A percentile compares a stretch with the other conserved stretches of the same genome.
Conservation (phyloP, 2,329 filamentous ascomycete species). For the Periglandula ipomoeae region DNA sequence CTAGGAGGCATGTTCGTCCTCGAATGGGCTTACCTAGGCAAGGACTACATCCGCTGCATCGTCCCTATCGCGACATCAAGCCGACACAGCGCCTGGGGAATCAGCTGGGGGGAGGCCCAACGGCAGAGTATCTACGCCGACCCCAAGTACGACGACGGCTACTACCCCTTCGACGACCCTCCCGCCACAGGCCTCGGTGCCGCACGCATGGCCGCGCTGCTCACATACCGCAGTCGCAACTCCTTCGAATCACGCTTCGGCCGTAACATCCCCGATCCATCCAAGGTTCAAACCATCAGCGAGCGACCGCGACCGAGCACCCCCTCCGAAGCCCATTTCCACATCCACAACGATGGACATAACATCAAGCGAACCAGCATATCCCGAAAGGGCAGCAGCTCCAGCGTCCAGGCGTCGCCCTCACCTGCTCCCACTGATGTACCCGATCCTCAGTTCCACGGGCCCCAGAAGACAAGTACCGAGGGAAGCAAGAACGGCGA, state of each 20-base stretch:
- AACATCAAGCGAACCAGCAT: slow-evolving; percentile 45
- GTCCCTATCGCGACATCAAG: slow-evolving; percentile 81
- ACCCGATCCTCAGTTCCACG: slow-evolving; percentile 59
- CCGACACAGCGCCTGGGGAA: slow-evolving; percentile 80
- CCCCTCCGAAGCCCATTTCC: slow-evolving; percentile 64
- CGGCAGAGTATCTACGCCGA: slow-evolving; percentile 94
- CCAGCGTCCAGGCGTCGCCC: slow-evolving; percentile 15
- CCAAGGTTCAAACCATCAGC: slow-evolving; percentile 74
- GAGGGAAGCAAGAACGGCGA: slow-evolving; percentile 28
- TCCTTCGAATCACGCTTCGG: slow-evolving; percentile 96
- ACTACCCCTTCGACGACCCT: slow-evolving; percentile 81
- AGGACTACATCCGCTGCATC: slow-evolving; percentile 70
- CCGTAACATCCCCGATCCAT: slow-evolving; percentile 80
- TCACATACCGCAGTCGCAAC: slow-evolving; percentile 94
- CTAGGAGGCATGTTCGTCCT: slow-evolving; percentile 88
- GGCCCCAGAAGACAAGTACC: slow-evolving; percentile 28
- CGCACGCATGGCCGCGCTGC: slow-evolving; percentile 89
- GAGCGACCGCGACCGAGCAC: slow-evolving; percentile 51
- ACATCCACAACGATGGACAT: slow-evolving; percentile 78
- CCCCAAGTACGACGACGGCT: slow-evolving; percentile 96
- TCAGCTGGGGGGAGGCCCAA: slow-evolving; percentile 84
- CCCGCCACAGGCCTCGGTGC: slow-evolving; percentile 81
- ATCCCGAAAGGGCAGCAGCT: slow-evolving; percentile 38
- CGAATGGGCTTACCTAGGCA: slow-evolving; percentile 86
- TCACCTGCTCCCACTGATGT: slow-evolving; percentile 14